phyloP scores from a whole-genome alignment of 805 yeast genomes.

The Geotrichum ghanense region DNA sequence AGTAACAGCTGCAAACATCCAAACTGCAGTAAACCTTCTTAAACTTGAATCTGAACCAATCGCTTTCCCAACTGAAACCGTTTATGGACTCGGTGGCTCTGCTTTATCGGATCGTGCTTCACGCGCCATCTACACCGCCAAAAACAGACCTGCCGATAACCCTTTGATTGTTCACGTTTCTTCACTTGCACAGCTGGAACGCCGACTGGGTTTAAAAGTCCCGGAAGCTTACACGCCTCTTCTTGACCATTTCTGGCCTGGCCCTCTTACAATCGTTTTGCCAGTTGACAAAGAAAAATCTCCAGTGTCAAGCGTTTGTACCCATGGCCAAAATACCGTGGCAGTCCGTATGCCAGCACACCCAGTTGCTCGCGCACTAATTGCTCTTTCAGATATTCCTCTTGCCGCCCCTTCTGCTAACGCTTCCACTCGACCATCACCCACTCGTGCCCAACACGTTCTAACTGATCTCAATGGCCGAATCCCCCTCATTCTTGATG shows the following conservation, averaged over 20 bases:
- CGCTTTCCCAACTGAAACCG: slow-evolving; percentile 96
- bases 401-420: slow-evolving; percentile 97
- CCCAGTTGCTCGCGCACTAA: slow-evolving; percentile 83
- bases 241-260: slow-evolving; percentile 80
- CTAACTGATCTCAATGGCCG: slow-evolving; percentile 64
- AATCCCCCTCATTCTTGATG: slow-evolving; percentile 80
- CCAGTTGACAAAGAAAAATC: slow-evolving; percentile 38
- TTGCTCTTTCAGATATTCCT: slow-evolving; percentile 75
- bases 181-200: slow-evolving; percentile 56
- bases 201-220: slow-evolving; percentile 42
- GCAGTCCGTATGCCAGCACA: slow-evolving; percentile 86
- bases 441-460: slow-evolving; percentile 83
- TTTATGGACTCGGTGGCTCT: slow-evolving; percentile 90
- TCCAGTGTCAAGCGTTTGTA: slow-evolving; percentile 39
- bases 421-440: slow-evolving; percentile 90
- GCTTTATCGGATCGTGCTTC: slow-evolving; percentile 68
- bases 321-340: slow-evolving; percentile 80
- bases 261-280: slow-evolving; percentile 79
- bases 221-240: slow-evolving; percentile 61
- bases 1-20: slow-evolving; percentile 37
- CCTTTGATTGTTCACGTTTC: slow-evolving; percentile 89
- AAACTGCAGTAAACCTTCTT: slow-evolving; percentile 48
- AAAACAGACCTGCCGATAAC: slow-evolving; percentile 90
- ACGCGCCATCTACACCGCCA: slow-evolving; percentile 67
- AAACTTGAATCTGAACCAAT: slow-evolving; percentile 46